Evolutionary conservation across 345 rosid genomes (phyloP), one percentile per base, ranked within the genome.

Genomic region (Melaleuca quinquenervia): DNA sequence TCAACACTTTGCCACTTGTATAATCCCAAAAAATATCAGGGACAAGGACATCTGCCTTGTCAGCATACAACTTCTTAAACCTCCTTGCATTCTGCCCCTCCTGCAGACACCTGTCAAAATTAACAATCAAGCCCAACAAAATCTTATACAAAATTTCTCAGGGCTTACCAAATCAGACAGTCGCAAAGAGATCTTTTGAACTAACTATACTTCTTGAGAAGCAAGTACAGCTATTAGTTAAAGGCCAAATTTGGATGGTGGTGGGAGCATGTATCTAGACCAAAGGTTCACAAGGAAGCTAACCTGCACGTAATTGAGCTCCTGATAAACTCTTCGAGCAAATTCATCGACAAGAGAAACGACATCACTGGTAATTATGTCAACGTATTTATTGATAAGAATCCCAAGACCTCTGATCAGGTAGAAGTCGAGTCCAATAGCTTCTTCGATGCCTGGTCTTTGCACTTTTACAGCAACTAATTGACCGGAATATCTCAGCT

Each of bases 11-110:
- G 83, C 94, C 92, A 92, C 98, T 92, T 1, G 99, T 96, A 90
- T 94, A 96, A 87, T 96, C 96, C 99, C 99, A 97, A 88, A 89
- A 97, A 86, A 97, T 96, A 94, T 97, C 99, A 36, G 99, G 99
- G 32, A 97, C 99, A 86, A 96, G 92, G 85, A 96, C 94, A 86
- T 97, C 98, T 86, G 93, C 95, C 89, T 91, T 97, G 90, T 97
- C 98, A 83, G 99, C 98, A 88, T 97, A 97, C 55, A 97, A 90
- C 90, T 92, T 96, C 88, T 91, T 96, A 89, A 97, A 97, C 91
- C 98, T 93, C 90, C 96, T 91, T 13, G 99, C 99, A 84, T 97
- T 97, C 85, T 97, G 93, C 36, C 98, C 99, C 91, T 97, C 99
- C 96, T 97, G 98, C 93, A 94, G 52, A 58, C 87, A 90, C 93